A percentile compares a stretch with the other conserved stretches of the same genome.
Evolutionary conservation across 2,329 filamentous ascomycete genomes (phyloP).

Genomic region (Trichoderma brevicompactum): DNA sequence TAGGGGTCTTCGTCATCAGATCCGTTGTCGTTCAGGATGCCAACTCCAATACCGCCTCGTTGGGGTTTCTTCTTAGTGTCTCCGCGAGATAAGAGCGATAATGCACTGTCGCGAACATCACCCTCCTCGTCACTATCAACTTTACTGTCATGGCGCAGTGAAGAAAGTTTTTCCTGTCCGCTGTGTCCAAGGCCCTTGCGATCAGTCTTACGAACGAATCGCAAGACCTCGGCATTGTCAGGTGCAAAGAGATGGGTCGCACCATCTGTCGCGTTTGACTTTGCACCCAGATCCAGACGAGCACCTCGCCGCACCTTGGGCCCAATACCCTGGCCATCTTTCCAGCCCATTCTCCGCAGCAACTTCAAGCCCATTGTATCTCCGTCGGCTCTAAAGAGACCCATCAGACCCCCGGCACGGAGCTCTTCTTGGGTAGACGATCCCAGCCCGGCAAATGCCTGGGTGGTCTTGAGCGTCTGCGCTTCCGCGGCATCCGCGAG

Average conservation of each 20-base stretch:
- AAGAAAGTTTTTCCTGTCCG: slow-evolving; percentile 59
- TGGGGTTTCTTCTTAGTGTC: slow-evolving; percentile 58
- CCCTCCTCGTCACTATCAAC: slow-evolving; percentile 54
- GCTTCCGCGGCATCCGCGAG: slow-evolving; percentile 83
- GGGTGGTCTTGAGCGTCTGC: slow-evolving; percentile 71
- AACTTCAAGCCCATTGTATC: slow-evolving; percentile 88
- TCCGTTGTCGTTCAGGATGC: slow-evolving; percentile 87
- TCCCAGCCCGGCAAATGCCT: slow-evolving; percentile 77
- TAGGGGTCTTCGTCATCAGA: slow-evolving; percentile 97
- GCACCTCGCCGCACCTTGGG: slow-evolving; percentile 80
- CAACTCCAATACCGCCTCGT: slow-evolving; percentile 79
- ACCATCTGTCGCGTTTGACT: slow-evolving; percentile 45
- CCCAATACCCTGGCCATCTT: slow-evolving; percentile 88
- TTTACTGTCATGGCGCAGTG: slow-evolving; percentile 44
- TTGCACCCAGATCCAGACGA: slow-evolving; percentile 58
- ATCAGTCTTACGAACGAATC: slow-evolving; percentile 67
- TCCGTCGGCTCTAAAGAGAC: slow-evolving; percentile 71
- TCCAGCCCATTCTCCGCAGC: slow-evolving; percentile 93
- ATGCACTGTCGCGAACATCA: slow-evolving; percentile 23
- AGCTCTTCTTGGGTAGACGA: slow-evolving; percentile 60
- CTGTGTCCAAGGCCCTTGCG: slow-evolving; percentile 71
- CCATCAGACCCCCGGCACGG: slow-evolving; percentile 63
- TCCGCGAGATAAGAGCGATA: slow-evolving; percentile 33
- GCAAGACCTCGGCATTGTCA: slow-evolving; percentile 73
- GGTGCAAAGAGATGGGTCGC: slow-evolving; percentile 81